Evolutionary conservation across 345 rosid species (phyloP), one percentile per base, ranked within the genome.

Genomic region (Eucalyptus shirleyi): DNA sequence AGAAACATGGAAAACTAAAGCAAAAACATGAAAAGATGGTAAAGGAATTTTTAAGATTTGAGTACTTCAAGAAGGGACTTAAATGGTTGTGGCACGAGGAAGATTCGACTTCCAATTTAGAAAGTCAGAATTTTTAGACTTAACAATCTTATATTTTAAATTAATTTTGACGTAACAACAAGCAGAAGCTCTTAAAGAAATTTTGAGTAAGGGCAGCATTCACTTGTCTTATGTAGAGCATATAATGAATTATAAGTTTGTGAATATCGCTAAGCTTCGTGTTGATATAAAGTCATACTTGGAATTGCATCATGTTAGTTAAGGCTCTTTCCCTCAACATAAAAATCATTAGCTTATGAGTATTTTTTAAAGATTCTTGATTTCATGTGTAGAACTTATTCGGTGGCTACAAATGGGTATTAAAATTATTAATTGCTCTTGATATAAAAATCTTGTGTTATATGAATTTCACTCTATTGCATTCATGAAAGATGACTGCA

Each of bases 381-480:
- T 65, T 65, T 1, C 11, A 16, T 65, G 0, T 65, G 21, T 65
- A 4, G 77, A 65, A 16, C n/a, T 65, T 4, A 65, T 1, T 65
- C 2, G 1, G 0, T 15, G 77, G 0, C 37, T n/a, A 65, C 5
- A 32, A 15, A n/a, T 15, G 3, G 5, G 3, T 16, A 62, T 14
- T 32, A n/a, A 65, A 65, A 65, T n/a, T 6, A 65, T n/a, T 16
- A 15, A 65, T 0, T 7, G 0, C 1, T 65, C 19, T n/a, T 0
- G 6, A 15, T 65, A 15, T n/a, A 15, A 65, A 65, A 65, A 34
- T 9, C 19, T 44, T n/a, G n/a, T n/a, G n/a, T n/a, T 44, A 8
- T 44, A 44, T 44, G 9, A 44, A 2, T n/a, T 65, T 65, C 12
- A 8, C 77, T n/a, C 9, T 30, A 4, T 14, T 8, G 8, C 6